Percentiles rank a stretch among this genome's conserved stretches.
Evolutionary conservation across 2,329 filamentous ascomycete species (phyloP).

Genomic region (Sphaerulina vaccinii): DNA sequence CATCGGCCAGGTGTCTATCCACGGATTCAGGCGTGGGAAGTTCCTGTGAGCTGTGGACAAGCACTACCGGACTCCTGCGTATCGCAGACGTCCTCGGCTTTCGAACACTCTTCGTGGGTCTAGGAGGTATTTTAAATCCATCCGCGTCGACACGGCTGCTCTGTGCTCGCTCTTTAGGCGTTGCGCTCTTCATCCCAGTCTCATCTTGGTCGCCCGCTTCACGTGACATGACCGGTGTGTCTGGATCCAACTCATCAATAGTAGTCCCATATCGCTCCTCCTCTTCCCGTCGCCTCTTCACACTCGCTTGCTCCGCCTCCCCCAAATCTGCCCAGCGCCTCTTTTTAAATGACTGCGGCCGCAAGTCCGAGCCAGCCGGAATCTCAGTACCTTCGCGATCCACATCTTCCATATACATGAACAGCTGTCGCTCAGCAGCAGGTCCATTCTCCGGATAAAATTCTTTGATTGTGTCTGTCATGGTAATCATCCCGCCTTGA

Average conservation of each 20-base stretch:
- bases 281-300: slow-evolving; percentile 3
- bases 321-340: background rate
- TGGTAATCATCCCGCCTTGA: slow-evolving; percentile 4
- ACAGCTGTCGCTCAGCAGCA: slow-evolving; percentile 6
- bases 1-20: background rate
- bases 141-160: slow-evolving; percentile 5
- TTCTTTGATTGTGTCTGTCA: slow-evolving; percentile 4
- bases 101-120: background rate
- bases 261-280: background rate
- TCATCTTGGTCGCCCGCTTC: slow-evolving; percentile 4
- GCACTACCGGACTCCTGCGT: background rate
- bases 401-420: background rate
- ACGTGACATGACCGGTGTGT: slow-evolving; percentile 6
- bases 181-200: background rate
- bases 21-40: background rate
- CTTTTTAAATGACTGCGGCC: background rate
- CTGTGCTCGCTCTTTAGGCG: background rate
- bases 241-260: background rate
- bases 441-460: slow-evolving; percentile 3
- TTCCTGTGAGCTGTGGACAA: slow-evolving; percentile 1
- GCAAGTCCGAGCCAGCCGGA: background rate
- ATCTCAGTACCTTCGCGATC: background rate
- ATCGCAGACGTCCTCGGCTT: background rate
- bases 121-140: slow-evolving; percentile 7
- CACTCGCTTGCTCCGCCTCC: background rate